phyloP scores from a whole-genome alignment of 768 basidiomycete species.

The Postia placenta region DNA sequence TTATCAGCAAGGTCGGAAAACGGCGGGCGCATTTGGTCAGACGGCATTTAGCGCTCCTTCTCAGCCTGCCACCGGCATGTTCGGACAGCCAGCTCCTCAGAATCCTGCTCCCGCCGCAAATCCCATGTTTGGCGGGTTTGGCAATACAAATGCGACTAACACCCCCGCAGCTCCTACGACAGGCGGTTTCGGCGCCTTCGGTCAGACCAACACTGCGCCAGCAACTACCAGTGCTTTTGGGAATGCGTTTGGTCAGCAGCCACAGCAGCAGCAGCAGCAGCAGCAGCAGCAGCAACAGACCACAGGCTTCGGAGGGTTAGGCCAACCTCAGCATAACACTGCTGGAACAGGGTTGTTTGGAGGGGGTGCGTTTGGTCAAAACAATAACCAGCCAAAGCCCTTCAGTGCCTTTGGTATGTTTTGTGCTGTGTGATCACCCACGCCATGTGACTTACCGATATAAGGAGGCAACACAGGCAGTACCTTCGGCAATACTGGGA shows the following conservation, averaged over 20 bases:
- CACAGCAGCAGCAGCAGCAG: conserved; percentile 30
- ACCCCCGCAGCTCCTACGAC: conserved; percentile 17
- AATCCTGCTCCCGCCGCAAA: conserved; percentile 24
- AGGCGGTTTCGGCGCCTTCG: conserved; percentile 25
- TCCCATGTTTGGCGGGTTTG: conserved; percentile 22
- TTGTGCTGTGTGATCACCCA: not conserved
- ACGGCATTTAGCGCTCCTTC: conserved; percentile 26
- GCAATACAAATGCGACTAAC: conserved; percentile 18
- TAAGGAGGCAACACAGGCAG: no score
- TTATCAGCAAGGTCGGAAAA: conserved; percentile 41
- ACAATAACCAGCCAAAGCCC: conserved; percentile 20
- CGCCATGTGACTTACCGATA: not conserved
- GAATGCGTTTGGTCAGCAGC: conserved; percentile 24
- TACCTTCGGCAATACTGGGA: conserved; percentile 19
- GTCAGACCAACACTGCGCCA: conserved; percentile 19
- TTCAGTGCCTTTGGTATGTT: conserved; percentile 19
- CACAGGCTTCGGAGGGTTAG: conserved; percentile 29
- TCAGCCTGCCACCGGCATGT: conserved; percentile 18
- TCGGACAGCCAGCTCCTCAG: conserved; percentile 25
- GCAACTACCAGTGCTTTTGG: conserved; percentile 15
- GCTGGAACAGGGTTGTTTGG: conserved; percentile 26
- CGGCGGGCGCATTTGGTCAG: conserved; percentile 30
- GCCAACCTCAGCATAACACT: conserved; percentile 24
- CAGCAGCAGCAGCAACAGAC: conserved; percentile 24
- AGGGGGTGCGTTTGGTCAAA: conserved; percentile 21